Evolutionary conservation across 2,329 filamentous ascomycete genomes (phyloP).

Genomic region (Nemania sp.): DNA sequence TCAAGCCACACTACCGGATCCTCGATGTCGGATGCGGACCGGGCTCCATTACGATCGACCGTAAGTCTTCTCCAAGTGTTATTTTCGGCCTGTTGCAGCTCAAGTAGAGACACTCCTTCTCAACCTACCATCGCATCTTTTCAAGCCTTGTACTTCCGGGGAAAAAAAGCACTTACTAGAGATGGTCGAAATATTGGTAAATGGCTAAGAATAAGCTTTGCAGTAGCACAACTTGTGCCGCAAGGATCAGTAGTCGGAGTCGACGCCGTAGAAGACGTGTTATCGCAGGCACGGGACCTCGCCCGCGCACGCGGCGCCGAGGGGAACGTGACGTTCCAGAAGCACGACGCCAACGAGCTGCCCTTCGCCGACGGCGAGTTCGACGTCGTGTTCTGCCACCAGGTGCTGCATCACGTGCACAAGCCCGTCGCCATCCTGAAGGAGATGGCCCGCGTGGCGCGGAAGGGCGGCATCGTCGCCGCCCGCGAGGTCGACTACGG

Average conservation of each 20-base stretch:
- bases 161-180: neutral
- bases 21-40: conserved; percentile 51
- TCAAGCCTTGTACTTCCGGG: neutral
- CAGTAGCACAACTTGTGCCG: conserved; percentile 44
- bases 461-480: conserved; percentile 56
- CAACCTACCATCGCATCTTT: neutral
- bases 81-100: neutral
- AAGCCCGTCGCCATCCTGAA: conserved; percentile 54
- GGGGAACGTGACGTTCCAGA: conserved; percentile 33
- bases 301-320: conserved; percentile 21
- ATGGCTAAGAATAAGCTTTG: neutral
- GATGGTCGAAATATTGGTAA: neutral
- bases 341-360: conserved; percentile 34
- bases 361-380: conserved; percentile 54
- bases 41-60: conserved; percentile 47
- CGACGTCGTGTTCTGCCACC: conserved; percentile 63
- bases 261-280: conserved; percentile 24
- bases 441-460: conserved; percentile 58
- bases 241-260: conserved; percentile 46
- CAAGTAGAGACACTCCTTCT: neutral
- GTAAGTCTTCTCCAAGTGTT: conserved; percentile 1
- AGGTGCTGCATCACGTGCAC: conserved; percentile 60
- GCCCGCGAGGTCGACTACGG: conserved; percentile 34
- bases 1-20: conserved; percentile 41
- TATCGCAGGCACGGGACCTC: conserved; percentile 23